Conservation (phyloP, 116 monocot genomes). For the Thalassia testudinum region DNA sequence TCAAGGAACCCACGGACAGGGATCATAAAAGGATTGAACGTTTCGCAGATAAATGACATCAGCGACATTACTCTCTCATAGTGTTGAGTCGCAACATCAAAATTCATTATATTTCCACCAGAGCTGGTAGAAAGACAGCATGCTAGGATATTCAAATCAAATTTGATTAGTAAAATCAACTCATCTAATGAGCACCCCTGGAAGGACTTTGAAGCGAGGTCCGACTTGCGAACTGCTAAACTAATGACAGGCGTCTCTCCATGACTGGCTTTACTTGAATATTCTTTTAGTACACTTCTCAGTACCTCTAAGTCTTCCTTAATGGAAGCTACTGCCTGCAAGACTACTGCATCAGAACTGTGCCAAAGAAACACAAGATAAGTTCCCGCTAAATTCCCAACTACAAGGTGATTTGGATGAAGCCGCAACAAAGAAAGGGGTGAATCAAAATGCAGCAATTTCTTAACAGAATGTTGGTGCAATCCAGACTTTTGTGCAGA, state of each 20-base stretch:
- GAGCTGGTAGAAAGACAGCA: constrained; percentile 21
- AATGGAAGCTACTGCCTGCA: constrained; percentile 42
- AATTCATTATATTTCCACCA: constrained; percentile 11
- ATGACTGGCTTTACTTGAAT: neutral
- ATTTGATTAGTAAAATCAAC: constrained; percentile 65
- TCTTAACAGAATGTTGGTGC: constrained; percentile 37
- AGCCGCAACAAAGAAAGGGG: constrained; percentile 69
- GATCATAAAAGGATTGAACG: constrained; percentile 43
- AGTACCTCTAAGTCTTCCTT: constrained; percentile 55
- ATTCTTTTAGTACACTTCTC: constrained; percentile 31
- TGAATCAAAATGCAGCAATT: constrained; percentile 39
- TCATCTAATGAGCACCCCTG: constrained; percentile 28
- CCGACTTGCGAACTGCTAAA: constrained; percentile 1
- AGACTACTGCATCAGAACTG: constrained; percentile 32
- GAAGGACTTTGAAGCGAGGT: neutral
- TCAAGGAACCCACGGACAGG: constrained; percentile 34
- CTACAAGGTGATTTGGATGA: constrained; percentile 67
- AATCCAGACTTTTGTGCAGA: constrained; percentile 54
- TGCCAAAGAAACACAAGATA: constrained; percentile 69
- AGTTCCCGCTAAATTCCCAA: constrained; percentile 41
- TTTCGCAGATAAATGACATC: constrained; percentile 43
- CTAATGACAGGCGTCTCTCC: constrained; percentile 4
- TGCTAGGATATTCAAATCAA: constrained; percentile 63
- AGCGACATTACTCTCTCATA: constrained; percentile 24
- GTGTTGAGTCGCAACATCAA: constrained; percentile 3